These are phyloP conservation scores for Chenopodium quinoa DNA, from an alignment of 148 eudicot genomes.

Conservation along the genomic window DNA sequence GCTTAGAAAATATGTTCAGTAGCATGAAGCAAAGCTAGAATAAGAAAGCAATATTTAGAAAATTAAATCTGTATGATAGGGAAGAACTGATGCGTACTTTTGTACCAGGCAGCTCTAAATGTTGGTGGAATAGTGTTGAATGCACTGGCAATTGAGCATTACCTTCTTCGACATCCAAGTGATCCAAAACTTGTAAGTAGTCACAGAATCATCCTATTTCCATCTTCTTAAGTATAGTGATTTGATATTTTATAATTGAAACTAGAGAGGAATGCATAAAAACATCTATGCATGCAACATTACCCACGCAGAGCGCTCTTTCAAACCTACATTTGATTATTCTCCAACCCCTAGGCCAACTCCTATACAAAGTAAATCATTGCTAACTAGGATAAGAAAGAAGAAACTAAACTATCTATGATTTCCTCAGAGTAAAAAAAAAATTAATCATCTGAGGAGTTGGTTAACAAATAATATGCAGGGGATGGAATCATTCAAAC, in stretches of 20 bases:
- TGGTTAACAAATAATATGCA: not conserved
- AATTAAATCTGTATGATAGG: not conserved
- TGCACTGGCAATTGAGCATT: slow-evolving; percentile 88
- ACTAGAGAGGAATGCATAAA: not conserved
- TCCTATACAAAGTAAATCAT: not conserved
- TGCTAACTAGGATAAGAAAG: not conserved
- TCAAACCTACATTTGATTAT: not conserved
- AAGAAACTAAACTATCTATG: not conserved
- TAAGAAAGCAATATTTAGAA: not conserved
- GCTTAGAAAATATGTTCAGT: slow-evolving; percentile 1
- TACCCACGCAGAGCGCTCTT: not conserved
- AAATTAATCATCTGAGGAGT: not conserved
- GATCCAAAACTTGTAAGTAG: slow-evolving; percentile 60
- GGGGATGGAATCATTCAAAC: not conserved
- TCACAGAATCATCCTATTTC: not conserved
- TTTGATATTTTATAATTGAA: not conserved
- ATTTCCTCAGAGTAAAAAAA: not conserved
- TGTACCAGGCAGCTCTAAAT: slow-evolving; percentile 70
- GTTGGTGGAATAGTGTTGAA: slow-evolving; percentile 88
- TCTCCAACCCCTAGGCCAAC: not conserved
- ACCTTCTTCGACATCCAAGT: slow-evolving; percentile 83
- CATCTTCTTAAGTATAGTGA: not conserved
- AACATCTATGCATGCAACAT: slow-evolving; percentile 1
- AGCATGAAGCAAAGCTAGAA: not conserved
- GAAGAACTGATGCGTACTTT: slow-evolving; percentile 10